Percentiles rank a stretch among this genome's conserved stretches.
Conservation (phyloP, 306 rosid genomes). For the Lupinus albus region DNA sequence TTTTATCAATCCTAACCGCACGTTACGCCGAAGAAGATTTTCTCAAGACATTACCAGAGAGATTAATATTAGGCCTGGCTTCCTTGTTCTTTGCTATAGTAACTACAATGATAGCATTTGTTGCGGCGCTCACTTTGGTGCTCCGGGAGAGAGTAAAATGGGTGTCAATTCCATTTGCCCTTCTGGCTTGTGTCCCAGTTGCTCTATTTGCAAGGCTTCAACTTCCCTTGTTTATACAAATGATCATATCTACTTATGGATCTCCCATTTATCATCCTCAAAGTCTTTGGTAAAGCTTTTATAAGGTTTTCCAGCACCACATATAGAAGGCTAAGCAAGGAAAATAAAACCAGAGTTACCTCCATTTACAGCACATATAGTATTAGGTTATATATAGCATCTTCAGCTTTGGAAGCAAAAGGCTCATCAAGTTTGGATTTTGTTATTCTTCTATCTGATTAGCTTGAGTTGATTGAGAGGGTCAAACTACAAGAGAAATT, state of each 20-base stretch:
- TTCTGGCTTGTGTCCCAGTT: slow-evolving; percentile 45
- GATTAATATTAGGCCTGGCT: slow-evolving; percentile 53
- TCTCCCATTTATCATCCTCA: slow-evolving; percentile 9
- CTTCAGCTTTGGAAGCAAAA: not conserved
- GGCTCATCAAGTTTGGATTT: not conserved
- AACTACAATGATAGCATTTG: slow-evolving; percentile 53
- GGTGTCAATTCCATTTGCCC: slow-evolving; percentile 44
- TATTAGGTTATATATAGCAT: not conserved
- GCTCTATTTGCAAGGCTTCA: slow-evolving; percentile 49
- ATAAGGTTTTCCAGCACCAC: not conserved
- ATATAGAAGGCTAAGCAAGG: not conserved
- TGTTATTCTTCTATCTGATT: not conserved
- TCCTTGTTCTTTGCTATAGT: slow-evolving; percentile 50
- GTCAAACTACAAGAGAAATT: not conserved
- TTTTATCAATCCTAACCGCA: slow-evolving; percentile 50
- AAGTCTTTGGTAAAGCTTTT: slow-evolving; percentile 38
- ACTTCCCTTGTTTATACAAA: slow-evolving; percentile 43
- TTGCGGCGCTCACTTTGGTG: slow-evolving; percentile 44
- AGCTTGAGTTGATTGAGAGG: not conserved
- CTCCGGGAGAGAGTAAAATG: slow-evolving; percentile 45
- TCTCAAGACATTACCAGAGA: slow-evolving; percentile 45
- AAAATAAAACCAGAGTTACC: not conserved
- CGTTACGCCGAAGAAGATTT: slow-evolving; percentile 56
- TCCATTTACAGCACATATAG: not conserved
- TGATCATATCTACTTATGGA: slow-evolving; percentile 51